These are phyloP conservation scores for Truncatella angustata DNA, from an alignment of 2,329 filamentous ascomycete species.

Conservation along the genomic window DNA sequence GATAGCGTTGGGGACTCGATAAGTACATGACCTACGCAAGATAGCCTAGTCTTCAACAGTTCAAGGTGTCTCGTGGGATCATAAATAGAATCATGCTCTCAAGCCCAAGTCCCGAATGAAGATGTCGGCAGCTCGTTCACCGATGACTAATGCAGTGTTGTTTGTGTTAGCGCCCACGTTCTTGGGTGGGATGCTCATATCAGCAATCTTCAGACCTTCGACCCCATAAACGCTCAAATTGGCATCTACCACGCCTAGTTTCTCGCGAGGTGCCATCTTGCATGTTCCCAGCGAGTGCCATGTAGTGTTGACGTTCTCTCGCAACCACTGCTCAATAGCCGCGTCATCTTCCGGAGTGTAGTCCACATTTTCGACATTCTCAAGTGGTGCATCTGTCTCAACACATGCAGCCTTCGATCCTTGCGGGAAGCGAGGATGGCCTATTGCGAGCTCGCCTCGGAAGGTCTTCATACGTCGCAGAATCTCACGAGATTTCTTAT, in stretches of 20 bases:
- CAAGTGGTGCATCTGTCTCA: constrained; percentile 30
- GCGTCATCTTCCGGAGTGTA: constrained; percentile 46
- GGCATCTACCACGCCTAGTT: constrained; percentile 39
- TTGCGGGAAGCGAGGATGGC: constrained; percentile 42
- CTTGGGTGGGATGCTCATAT: constrained; percentile 30
- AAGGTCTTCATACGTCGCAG: constrained; percentile 52
- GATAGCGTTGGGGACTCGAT: too few species aligned
- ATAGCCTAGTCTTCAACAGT: too few species aligned
- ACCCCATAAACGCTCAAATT: constrained; percentile 38
- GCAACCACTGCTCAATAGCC: constrained; percentile 40
- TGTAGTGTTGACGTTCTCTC: constrained; percentile 36
- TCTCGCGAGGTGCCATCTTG: constrained; percentile 38
- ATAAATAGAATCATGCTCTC: background rate
- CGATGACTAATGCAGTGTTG: constrained; percentile 45
- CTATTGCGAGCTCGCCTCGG: constrained; percentile 39
- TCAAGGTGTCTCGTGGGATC: too few species aligned
- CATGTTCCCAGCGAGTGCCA: constrained; percentile 42
- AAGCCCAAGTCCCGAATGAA: constrained; percentile 35
- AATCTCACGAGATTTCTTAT: constrained; percentile 62
- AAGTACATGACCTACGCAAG: too few species aligned
- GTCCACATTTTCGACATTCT: constrained; percentile 37
- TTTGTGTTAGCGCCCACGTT: constrained; percentile 45
- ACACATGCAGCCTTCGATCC: constrained; percentile 36
- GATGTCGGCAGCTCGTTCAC: constrained; percentile 45
- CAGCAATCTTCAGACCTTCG: constrained; percentile 36